Evolutionary conservation across 495 filamentous ascomycete genomes (phyloP).

Genomic region (Lasiosphaeris hirsuta): DNA sequence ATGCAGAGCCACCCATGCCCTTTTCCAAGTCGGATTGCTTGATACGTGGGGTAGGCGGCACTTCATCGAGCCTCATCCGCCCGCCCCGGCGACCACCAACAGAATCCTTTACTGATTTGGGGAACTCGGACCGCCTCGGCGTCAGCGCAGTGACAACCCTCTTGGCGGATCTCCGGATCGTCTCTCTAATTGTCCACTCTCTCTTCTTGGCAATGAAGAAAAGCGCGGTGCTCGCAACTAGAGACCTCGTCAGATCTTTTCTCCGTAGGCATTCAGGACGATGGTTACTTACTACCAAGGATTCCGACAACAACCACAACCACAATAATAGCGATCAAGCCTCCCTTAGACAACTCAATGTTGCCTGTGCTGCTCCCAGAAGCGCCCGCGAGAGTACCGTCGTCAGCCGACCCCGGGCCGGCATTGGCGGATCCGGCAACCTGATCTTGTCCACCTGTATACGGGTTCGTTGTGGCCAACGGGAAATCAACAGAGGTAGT

Average conservation of each 20-base stretch:
- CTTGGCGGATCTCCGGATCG: slow-evolving; percentile 48
- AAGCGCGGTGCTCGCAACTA: slow-evolving; percentile 47
- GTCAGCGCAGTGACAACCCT: slow-evolving; percentile 53
- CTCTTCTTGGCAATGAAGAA: slow-evolving; percentile 57
- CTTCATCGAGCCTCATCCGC: slow-evolving; percentile 45
- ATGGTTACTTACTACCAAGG: slow-evolving; percentile 48
- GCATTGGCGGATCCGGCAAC: slow-evolving; percentile 9
- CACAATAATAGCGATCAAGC: slow-evolving; percentile 59
- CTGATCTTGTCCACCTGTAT: slow-evolving; percentile 13
- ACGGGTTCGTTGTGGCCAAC: slow-evolving; percentile 36
- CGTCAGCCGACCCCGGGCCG: slow-evolving; percentile 21
- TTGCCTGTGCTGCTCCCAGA: slow-evolving; percentile 48
- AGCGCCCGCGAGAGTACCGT: slow-evolving; percentile 52
- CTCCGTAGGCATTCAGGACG: not conserved
- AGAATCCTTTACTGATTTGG: slow-evolving; percentile 47
- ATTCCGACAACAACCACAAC: slow-evolving; percentile 56
- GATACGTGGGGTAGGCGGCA: slow-evolving; percentile 49
- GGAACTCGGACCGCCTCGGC: slow-evolving; percentile 52
- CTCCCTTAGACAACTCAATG: slow-evolving; percentile 54
- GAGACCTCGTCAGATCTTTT: not conserved
- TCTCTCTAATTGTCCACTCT: slow-evolving; percentile 54
- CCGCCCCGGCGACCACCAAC: slow-evolving; percentile 24
- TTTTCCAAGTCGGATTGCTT: slow-evolving; percentile 50
- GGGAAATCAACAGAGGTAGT: slow-evolving; percentile 23
- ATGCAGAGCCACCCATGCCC: slow-evolving; percentile 23